These are phyloP conservation scores for Phylloporus arenicola DNA, from an alignment of 768 basidiomycete genomes.

Conservation along the genomic window DNA sequence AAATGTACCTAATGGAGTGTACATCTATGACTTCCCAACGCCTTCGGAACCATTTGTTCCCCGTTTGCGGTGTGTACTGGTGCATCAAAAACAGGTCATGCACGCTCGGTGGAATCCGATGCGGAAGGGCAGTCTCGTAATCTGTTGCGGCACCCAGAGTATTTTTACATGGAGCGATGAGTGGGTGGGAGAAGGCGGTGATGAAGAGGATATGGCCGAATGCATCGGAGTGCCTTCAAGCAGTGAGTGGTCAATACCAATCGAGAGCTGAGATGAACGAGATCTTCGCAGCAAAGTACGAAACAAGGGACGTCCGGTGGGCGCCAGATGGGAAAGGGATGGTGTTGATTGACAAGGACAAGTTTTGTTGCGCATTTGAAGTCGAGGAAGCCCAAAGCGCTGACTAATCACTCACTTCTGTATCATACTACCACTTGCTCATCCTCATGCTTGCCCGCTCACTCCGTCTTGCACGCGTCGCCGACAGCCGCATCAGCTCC, in stretches of 20 bases:
- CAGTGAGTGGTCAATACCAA: slow-evolving; percentile 35
- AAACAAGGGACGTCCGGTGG: slow-evolving; percentile 67
- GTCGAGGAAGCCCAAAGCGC: slow-evolving; percentile 41
- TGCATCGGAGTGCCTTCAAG: slow-evolving; percentile 87
- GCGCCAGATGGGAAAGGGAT: slow-evolving; percentile 84
- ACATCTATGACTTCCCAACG: slow-evolving; percentile 70
- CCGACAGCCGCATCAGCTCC: slow-evolving; percentile 35
- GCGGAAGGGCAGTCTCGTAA: slow-evolving; percentile 62
- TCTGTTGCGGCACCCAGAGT: slow-evolving; percentile 64
- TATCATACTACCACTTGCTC: not conserved
- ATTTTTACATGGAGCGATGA: slow-evolving; percentile 82
- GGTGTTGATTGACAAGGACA: slow-evolving; percentile 66
- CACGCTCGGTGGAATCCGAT: slow-evolving; percentile 80
- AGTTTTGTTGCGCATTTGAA: slow-evolving; percentile 84
- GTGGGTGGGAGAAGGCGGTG: slow-evolving; percentile 57
- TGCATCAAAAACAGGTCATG: slow-evolving; percentile 59
- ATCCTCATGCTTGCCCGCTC: slow-evolving; percentile 57
- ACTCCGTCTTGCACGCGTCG: slow-evolving; percentile 46
- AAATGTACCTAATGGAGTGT: slow-evolving; percentile 53
- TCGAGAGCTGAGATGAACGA: not conserved
- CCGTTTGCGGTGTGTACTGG: slow-evolving; percentile 57
- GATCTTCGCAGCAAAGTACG: slow-evolving; percentile 54
- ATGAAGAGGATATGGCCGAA: slow-evolving; percentile 77
- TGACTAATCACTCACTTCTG: slow-evolving; percentile 17
- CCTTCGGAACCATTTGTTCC: slow-evolving; percentile 54